Conservation (phyloP, 345 rosid genomes). For the Euclidium syriacum region DNA sequence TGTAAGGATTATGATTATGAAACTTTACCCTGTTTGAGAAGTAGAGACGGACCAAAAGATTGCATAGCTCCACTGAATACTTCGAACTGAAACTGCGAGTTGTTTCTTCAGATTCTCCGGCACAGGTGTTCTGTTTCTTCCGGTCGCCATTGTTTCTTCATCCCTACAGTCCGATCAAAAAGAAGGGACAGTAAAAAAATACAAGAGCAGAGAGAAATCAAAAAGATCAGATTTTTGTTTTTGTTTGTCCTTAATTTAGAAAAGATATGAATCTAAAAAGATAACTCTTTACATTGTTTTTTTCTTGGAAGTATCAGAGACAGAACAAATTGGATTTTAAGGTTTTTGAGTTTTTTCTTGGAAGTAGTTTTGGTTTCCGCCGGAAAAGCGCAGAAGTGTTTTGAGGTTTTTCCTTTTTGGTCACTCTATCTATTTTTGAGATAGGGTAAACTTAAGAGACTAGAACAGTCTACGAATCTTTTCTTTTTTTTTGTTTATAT, state of each 20-base stretch:
- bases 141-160: slow-evolving; percentile 23
- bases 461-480: slow-evolving; percentile 9
- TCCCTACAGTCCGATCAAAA: slow-evolving; percentile 21
- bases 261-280: neutral
- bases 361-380: neutral
- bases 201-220: no score
- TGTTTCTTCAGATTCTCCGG: slow-evolving; percentile 62
- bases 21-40: slow-evolving; percentile 63
- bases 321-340: neutral
- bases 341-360: slow-evolving; percentile 14
- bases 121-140: slow-evolving; percentile 16
- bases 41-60: slow-evolving; percentile 87
- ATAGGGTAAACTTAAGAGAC: neutral
- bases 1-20: neutral
- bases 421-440: slow-evolving; percentile 6
- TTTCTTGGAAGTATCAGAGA: neutral
- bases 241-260: neutral
- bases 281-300: neutral
- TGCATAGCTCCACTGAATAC: slow-evolving; percentile 90
- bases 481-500: neutral
- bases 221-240: neutral
- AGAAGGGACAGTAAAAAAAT: neutral
- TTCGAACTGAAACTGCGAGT: slow-evolving; percentile 81
- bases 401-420: neutral
- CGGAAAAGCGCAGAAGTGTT: slow-evolving; percentile 14